A percentile compares a stretch with the other conserved stretches of the same genome.
These are phyloP conservation scores for Phialophora macrospora DNA, from an alignment of 2,329 filamentous ascomycete genomes.

Conservation along the genomic window DNA sequence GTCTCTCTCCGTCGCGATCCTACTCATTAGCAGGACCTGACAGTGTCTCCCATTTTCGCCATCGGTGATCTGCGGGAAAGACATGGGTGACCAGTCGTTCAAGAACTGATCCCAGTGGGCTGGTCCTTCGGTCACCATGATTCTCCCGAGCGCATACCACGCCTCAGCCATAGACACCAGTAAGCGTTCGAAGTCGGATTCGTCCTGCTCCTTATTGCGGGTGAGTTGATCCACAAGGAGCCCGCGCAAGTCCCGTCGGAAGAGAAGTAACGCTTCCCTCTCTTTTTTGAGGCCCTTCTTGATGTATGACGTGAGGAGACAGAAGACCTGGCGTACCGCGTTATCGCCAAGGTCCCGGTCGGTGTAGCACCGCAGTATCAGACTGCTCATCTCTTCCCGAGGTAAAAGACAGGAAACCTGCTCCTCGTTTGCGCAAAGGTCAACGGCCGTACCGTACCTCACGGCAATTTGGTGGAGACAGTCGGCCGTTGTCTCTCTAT, in stretches of 20 bases:
- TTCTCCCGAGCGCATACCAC: conserved; percentile 29
- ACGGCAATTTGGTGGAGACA: conserved; percentile 21
- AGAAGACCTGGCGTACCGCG: conserved; percentile 17
- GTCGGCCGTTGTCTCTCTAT: conserved; percentile 18
- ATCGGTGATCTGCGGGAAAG: conserved; percentile 21
- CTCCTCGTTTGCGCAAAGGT: conserved; percentile 24
- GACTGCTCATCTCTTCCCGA: conserved; percentile 9
- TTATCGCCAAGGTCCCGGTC: conserved; percentile 12
- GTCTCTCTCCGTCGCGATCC: conserved; percentile 15
- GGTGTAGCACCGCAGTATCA: conserved; percentile 15
- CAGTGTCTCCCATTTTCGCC: conserved; percentile 24
- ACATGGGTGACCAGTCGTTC: conserved; percentile 17
- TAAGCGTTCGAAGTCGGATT: background rate
- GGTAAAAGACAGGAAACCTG: conserved; percentile 25
- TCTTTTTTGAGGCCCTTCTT: conserved; percentile 18
- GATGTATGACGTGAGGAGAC: conserved; percentile 26
- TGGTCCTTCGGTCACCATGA: conserved; percentile 20
- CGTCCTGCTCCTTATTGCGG: background rate
- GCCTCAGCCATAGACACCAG: conserved; percentile 27
- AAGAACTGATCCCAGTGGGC: conserved; percentile 31
- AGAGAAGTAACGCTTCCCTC: background rate
- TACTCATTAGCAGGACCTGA: conserved; percentile 31
- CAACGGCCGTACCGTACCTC: conserved; percentile 20
- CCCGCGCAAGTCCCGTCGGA: conserved; percentile 20
- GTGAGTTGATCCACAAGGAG: conserved; percentile 22